These are phyloP conservation scores for Chrysanthemum makinoi DNA, from an alignment of 129 eudicot genomes.

Conservation along the genomic window DNA sequence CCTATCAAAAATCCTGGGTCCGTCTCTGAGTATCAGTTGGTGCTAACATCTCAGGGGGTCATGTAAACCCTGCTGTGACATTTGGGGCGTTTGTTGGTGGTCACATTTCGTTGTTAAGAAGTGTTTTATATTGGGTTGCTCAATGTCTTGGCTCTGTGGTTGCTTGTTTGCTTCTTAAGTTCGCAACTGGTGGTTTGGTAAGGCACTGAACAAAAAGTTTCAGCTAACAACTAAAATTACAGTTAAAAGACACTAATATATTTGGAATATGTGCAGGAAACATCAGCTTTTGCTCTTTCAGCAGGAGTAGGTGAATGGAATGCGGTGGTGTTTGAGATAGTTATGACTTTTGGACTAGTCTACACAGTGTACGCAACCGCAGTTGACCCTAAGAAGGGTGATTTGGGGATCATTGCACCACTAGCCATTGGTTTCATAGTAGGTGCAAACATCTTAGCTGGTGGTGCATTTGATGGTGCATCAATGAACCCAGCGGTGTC, in stretches of 20 bases:
- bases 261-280: constrained; percentile 39
- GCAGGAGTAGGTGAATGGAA: constrained; percentile 43
- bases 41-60: constrained; percentile 66
- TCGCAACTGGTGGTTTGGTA: constrained; percentile 60
- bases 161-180: constrained; percentile 46
- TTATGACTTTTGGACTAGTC: constrained; percentile 67
- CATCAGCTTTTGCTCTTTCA: constrained; percentile 46
- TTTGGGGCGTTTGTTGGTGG: constrained; percentile 60
- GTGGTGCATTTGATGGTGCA: constrained; percentile 69
- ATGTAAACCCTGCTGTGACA: constrained; percentile 54
- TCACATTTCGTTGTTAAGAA: constrained; percentile 48
- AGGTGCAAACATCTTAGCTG: constrained; percentile 69
- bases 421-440: constrained; percentile 67
- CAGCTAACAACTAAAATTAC: background rate
- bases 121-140: constrained; percentile 56
- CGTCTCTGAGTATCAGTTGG: constrained; percentile 52
- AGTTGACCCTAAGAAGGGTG: constrained; percentile 68
- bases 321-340: constrained; percentile 57
- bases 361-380: constrained; percentile 68
- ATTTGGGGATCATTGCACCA: constrained; percentile 58
- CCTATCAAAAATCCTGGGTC: too few species aligned
- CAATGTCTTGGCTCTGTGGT: constrained; percentile 60
- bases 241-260: background rate
- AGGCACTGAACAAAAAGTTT: background rate
- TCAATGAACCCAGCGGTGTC: constrained; percentile 74